Base-by-base conservation (phyloP, 2,329 filamentous ascomycete species). In the Aspergillus eucalypticola region DNA sequence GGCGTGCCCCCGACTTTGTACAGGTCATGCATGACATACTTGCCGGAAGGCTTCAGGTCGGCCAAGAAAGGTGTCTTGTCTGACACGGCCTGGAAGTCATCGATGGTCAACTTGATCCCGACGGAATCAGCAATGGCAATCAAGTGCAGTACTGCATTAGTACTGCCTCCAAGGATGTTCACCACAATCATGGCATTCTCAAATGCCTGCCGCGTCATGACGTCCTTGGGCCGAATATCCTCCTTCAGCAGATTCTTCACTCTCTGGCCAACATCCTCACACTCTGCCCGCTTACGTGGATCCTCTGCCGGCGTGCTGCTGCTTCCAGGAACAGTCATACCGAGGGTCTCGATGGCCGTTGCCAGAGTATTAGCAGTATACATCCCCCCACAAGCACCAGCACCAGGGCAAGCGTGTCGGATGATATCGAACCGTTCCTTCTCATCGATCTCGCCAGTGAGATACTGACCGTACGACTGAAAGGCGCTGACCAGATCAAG, bases 401-500 rank as follows among this genome's bases (percentile, higher is more conserved):
- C 82, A 29, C 90, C 90, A n/a, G 90, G 90, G 75, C 92, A 60
- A 8, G 48, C 48, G 27, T 60, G 35, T 23, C 59, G 51, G 41
- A 63, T 64, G 3, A 62, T 60, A 54, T 64, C 62, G 4, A 64
- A 58, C 8, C 60, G 54, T 13, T 64, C 38, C 25, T 58, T 44
- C 35, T 64, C 62, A 8, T 62, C 51, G 41, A 64, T 62, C 41
- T 62, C 39, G 0, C 58, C 58, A 2, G 57, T 58, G 29, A 97
- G 88, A 79, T 92, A 96, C 76, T 96, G 90, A 21, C 93, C 93
- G 72, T 97, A 97, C 3, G 92, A 89, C 79, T 97, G 93, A 84
- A 97, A 97, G 38, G 94, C 93, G 51, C 91, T 96, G 61, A 97
- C 90, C 56, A 98, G 93, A 75, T 97, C 93, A 66, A 96, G 86